Percentiles rank a stretch among this genome's conserved stretches.
These are phyloP conservation scores for Cladosporium sp. DNA, from an alignment of 2,329 filamentous ascomycete species.

Conservation along the genomic window DNA sequence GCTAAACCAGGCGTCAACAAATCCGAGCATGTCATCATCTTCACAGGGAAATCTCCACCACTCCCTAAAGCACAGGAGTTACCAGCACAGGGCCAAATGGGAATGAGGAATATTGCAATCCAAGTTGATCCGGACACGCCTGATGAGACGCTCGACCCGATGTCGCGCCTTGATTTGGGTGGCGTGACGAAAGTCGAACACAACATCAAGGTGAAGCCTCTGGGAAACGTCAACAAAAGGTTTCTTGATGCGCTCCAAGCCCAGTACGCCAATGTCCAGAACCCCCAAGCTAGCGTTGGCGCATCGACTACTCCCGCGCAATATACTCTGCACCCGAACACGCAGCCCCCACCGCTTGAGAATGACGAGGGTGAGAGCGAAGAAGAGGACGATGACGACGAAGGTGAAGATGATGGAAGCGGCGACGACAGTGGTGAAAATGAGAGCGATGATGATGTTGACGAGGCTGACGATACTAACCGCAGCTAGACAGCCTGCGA, in stretches of 20 bases:
- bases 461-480: too few species aligned
- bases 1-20: too few species aligned
- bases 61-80: constrained; percentile 22
- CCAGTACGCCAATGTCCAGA: constrained; percentile 10
- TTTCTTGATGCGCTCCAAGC: constrained; percentile 10
- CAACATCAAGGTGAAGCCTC: constrained; percentile 29
- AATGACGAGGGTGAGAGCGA: too few species aligned
- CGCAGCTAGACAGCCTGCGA: too few species aligned
- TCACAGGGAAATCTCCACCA: constrained; percentile 21
- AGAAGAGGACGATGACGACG: too few species aligned
- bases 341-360: too few species aligned
- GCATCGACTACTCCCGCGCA: too few species aligned
- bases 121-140: constrained; percentile 23
- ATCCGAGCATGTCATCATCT: constrained; percentile 27
- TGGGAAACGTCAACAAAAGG: constrained; percentile 26
- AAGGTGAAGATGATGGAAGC: too few species aligned
- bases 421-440: too few species aligned
- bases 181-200: constrained; percentile 30
- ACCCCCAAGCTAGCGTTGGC: too few species aligned
- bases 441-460: too few species aligned
- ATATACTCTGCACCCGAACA: too few species aligned
- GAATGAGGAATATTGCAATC: constrained; percentile 27
- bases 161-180: constrained; percentile 28
- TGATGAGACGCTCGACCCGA: constrained; percentile 16
- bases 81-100: constrained; percentile 9